Conservation (phyloP, 306 rosid genomes). For the Mucuna pruriens region DNA sequence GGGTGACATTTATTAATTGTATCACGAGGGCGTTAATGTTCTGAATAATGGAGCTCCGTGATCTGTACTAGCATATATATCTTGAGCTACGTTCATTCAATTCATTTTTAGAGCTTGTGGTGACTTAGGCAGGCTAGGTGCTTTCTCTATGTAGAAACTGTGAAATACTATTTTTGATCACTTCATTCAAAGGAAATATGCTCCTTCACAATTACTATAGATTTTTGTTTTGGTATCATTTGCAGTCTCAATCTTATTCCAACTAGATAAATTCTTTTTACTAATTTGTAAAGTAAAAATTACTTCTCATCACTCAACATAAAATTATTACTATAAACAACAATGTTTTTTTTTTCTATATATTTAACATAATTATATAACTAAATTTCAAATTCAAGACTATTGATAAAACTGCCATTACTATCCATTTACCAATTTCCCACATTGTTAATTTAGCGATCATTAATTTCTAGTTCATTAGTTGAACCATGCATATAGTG, state of each 20-base stretch:
- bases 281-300: too few species aligned
- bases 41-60: neutral
- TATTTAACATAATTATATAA: too few species aligned
- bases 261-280: too few species aligned
- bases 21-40: conserved; percentile 22
- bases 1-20: conserved; percentile 15
- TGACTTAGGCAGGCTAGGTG: neutral
- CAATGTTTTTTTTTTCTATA: too few species aligned
- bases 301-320: too few species aligned
- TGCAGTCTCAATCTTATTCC: too few species aligned
- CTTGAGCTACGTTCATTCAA: conserved; percentile 36
- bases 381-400: too few species aligned
- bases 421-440: too few species aligned
- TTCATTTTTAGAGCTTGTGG: conserved; percentile 1
- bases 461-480: neutral
- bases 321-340: too few species aligned
- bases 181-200: neutral
- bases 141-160: neutral
- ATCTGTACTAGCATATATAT: neutral
- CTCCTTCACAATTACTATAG: neutral
- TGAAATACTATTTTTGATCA: neutral
- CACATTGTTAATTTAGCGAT: neutral
- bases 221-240: too few species aligned
- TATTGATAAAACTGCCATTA: too few species aligned
- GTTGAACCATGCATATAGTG: neutral